A percentile compares a stretch with the other conserved stretches of the same genome.
Conservation (phyloP, 805 yeast genomes). For the Saccharomycopsis babjevae region DNA sequence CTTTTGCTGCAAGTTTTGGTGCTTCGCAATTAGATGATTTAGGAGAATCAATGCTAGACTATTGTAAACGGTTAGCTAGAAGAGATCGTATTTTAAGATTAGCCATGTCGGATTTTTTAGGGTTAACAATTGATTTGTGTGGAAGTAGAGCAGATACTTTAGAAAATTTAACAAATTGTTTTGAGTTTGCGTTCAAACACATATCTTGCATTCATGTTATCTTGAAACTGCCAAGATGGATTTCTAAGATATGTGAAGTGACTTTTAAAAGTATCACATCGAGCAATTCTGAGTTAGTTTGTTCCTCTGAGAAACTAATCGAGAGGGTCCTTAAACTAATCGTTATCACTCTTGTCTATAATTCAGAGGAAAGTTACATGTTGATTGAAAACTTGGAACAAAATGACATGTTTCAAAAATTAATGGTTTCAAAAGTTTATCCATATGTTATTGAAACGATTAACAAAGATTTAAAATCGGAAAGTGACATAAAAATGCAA, state of each 20-base stretch:
- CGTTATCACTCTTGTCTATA: slow-evolving; percentile 3
- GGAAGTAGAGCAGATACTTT: slow-evolving; percentile 20
- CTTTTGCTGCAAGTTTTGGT: slow-evolving; percentile 39
- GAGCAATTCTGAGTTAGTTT: slow-evolving; percentile 7
- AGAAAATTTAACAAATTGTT: slow-evolving; percentile 23
- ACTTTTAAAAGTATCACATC: slow-evolving; percentile 19
- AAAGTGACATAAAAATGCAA: slow-evolving; percentile 26
- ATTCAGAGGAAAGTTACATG: slow-evolving; percentile 11
- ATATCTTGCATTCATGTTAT: slow-evolving; percentile 23
- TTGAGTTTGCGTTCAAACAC: slow-evolving; percentile 27
- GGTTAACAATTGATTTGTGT: slow-evolving; percentile 26
- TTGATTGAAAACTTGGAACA: slow-evolving; percentile 10
- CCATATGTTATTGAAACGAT: slow-evolving; percentile 10
- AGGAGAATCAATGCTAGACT: slow-evolving; percentile 17
- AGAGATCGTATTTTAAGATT: slow-evolving; percentile 20
- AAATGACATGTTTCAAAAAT: slow-evolving; percentile 8
- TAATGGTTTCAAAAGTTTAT: slow-evolving; percentile 12
- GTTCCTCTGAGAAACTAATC: background rate
- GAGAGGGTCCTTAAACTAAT: slow-evolving; percentile 4
- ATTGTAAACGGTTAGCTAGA: slow-evolving; percentile 18
- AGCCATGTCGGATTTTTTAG: slow-evolving; percentile 37
- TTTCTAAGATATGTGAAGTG: slow-evolving; percentile 31
- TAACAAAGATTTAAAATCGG: background rate
- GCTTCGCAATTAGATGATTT: slow-evolving; percentile 23
- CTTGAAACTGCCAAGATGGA: slow-evolving; percentile 25